Evolutionary conservation across 1,284 basidiomycete species (phyloP).

Genomic region (Chiua sp.): DNA sequence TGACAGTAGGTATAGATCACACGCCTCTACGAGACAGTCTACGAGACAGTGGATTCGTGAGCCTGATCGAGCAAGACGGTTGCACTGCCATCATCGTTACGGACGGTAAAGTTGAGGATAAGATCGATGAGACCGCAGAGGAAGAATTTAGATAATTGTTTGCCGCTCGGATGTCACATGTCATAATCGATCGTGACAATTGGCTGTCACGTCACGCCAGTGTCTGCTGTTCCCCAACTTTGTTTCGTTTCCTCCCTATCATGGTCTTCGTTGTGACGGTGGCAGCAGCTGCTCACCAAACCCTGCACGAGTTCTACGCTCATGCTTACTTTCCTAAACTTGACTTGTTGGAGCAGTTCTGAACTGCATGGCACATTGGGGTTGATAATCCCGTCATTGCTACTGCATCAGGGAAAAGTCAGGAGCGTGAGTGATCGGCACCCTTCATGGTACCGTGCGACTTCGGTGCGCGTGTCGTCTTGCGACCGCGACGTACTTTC

Average conservation of each 20-base stretch:
- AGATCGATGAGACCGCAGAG: conserved; percentile 39
- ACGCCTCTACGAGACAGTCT: no score
- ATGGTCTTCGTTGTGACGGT: conserved; percentile 45
- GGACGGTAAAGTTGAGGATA: neutral
- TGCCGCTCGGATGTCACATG: neutral
- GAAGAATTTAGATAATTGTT: no score
- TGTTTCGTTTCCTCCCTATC: neutral
- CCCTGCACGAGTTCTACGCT: conserved; percentile 54
- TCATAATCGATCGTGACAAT: conserved; percentile 24
- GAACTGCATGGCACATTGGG: conserved; percentile 86
- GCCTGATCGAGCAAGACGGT: no score
- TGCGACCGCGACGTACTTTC: no score
- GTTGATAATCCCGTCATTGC: conserved; percentile 93
- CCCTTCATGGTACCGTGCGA: no score
- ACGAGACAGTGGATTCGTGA: no score
- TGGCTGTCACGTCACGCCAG: conserved; percentile 31
- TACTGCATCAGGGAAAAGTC: no score
- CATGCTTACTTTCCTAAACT: conserved; percentile 69
- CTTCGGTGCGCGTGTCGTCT: no score
- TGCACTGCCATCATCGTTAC: no score
- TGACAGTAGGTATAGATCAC: conserved; percentile 64
- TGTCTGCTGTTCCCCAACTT: conserved; percentile 1
- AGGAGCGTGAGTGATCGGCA: no score
- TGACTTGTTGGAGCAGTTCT: conserved; percentile 78
- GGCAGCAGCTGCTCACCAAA: conserved; percentile 25